Evolutionary conservation across 305 asterid species (phyloP).

Genomic region (Fraxinus albicans): DNA sequence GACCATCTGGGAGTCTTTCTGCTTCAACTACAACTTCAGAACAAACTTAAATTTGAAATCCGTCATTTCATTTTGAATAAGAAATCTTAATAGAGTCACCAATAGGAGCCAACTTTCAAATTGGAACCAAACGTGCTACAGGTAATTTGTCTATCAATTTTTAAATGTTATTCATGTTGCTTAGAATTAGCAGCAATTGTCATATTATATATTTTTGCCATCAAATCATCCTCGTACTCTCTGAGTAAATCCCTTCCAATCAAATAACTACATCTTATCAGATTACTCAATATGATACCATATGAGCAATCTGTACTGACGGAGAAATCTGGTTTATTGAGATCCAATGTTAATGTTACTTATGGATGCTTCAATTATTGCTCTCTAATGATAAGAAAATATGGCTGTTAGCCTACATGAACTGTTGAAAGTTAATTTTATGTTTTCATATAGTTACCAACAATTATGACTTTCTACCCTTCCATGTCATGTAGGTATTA

Average conservation of each 20-base stretch:
- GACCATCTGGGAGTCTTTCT: not conserved
- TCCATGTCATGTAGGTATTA: conserved; percentile 60
- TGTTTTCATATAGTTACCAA: not conserved
- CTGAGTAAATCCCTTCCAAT: not conserved
- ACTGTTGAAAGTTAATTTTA: not conserved
- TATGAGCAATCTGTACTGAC: not conserved
- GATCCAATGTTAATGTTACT: not conserved
- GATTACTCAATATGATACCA: not conserved
- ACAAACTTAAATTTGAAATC: not conserved
- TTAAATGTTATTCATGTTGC: not conserved
- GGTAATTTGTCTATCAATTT: not conserved
- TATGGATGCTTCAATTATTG: not conserved
- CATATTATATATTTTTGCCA: not conserved
- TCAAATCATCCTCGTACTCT: not conserved
- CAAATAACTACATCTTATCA: not conserved
- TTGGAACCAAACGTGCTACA: not conserved
- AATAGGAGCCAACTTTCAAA: not conserved
- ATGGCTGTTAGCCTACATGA: not conserved
- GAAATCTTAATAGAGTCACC: not conserved
- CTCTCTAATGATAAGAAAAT: not conserved
- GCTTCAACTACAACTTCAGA: not conserved
- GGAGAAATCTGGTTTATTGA: not conserved
- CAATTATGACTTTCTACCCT: not conserved
- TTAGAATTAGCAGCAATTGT: not conserved
- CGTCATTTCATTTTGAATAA: not conserved